Evolutionary conservation across 78 protist species (phyloP).

Genomic region (slime mould (Dictyostelium discoideum)): DNA sequence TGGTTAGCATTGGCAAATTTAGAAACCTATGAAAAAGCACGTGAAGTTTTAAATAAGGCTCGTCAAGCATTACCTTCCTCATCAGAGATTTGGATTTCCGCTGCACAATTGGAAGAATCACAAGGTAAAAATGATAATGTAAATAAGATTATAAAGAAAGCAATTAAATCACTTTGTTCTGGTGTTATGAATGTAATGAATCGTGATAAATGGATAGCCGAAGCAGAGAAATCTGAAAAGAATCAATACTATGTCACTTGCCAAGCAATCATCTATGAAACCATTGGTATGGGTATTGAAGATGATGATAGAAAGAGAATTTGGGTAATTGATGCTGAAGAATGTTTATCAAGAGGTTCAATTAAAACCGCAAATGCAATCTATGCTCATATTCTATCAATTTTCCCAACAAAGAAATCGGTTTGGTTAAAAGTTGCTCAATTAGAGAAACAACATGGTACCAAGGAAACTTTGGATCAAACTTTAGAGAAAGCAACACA

Average conservation of each 20-base stretch:
- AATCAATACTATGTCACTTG: conserved; percentile 47
- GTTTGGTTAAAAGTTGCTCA: conserved; percentile 93
- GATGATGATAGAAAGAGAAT: conserved; percentile 90
- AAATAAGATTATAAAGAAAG: conserved; percentile 69
- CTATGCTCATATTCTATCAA: conserved; percentile 85
- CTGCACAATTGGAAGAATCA: conserved; percentile 97
- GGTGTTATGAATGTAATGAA: conserved; percentile 37
- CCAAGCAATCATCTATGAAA: conserved; percentile 81
- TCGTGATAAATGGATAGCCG: conserved; percentile 90
- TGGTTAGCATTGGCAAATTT: conserved; percentile 98
- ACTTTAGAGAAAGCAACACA: conserved; percentile 88
- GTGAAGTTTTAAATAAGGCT: conserved; percentile 93
- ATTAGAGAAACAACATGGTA: conserved; percentile 84
- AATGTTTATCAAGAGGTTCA: conserved; percentile 32
- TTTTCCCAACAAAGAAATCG: conserved; percentile 87
- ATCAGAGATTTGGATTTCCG: conserved; percentile 96
- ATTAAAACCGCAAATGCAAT: conserved; percentile 88
- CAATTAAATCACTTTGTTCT: conserved; percentile 70
- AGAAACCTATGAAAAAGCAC: conserved; percentile 92
- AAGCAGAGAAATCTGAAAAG: conserved; percentile 90
- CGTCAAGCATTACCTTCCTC: conserved; percentile 86
- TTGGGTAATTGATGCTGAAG: conserved; percentile 95
- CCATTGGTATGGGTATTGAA: conserved; percentile 92
- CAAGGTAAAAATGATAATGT: conserved; percentile 69
- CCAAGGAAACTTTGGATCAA: conserved; percentile 85